Base-by-base conservation (phyloP, 169 alveolate species). In the Plasmodium gallinaceum region DNA sequence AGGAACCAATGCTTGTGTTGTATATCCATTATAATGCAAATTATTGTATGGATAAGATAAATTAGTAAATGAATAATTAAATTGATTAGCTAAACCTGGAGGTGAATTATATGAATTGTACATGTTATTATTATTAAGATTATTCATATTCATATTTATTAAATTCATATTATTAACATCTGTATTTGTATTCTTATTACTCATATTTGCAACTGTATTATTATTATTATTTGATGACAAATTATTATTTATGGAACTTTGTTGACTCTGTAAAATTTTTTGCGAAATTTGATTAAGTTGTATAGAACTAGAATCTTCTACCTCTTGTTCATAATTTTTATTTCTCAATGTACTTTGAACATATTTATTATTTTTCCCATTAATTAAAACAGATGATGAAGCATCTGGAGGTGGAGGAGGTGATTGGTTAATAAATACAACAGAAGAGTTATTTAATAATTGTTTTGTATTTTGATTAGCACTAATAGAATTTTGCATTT, bases 21-120 rank as follows among this genome's bases (percentile, higher is more conserved):
- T 57, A 42, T 83, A 83, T 4, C 91, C 85, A 66, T 54, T 83
- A 46, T 69, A 83, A 12, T 58, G 86, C 86, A 83, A 68, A 45
- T 83, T 83, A n/a, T 83, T 83, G 22, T 83, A 83, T 14, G 86
- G 86, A 45, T 83, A 83, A 10, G 91, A 83, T 37, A 83, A 61
- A 32, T 83, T 83, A 9, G 73, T 57, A 62, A 20, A 83, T 8
- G 83, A 83, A 26, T 70, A 66, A 69, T 83, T 69, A 54, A 26
- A 70, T 32, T 83, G 91, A 54, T 66, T 83, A 18, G 86, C 91
- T 60, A 83, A 69, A 0, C 91, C 91, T 66, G 91, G 91, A 20
- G 91, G 91, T 6, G 91, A 66, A 62, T 78, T 78, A 51, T 69
- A 66, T 62, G 85, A 68, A 68, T 18, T 83, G 64, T 83, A 83